Evolutionary conservation across 2,329 filamentous ascomycete genomes (phyloP).

Genomic region (Sclerotinia subarctica): DNA sequence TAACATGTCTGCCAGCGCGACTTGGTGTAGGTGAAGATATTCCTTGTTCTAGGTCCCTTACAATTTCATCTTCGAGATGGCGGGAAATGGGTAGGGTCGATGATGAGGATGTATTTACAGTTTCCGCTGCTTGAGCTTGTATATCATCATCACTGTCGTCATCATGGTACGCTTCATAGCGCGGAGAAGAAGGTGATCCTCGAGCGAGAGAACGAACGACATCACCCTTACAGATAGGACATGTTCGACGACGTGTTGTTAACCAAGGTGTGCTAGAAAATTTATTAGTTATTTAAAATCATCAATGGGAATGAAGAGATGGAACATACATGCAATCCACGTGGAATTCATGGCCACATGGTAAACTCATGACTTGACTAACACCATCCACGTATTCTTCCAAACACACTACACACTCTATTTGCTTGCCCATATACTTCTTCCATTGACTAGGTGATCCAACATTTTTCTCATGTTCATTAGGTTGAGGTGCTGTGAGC

Average conservation of each 20-base stretch:
- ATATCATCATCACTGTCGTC: constrained; percentile 45
- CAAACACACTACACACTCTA: constrained; percentile 93
- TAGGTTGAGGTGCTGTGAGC: constrained; percentile 26
- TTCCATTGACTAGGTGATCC: constrained; percentile 55
- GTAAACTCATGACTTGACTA: constrained; percentile 92
- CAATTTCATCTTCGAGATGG: constrained; percentile 23
- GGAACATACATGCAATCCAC: constrained; percentile 91
- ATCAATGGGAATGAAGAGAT: constrained; percentile 15
- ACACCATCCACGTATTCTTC: constrained; percentile 96
- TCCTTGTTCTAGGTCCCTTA: constrained; percentile 34
- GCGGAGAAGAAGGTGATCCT: constrained; percentile 35
- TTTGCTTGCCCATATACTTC: constrained; percentile 64
- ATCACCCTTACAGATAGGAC: constrained; percentile 97
- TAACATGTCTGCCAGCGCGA: constrained; percentile 2
- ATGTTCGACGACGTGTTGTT: constrained; percentile 91
- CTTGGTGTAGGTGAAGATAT: constrained; percentile 25
- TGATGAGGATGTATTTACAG: constrained; percentile 47
- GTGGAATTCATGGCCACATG: constrained; percentile 97
- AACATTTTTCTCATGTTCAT: constrained; percentile 48
- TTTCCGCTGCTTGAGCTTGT: constrained; percentile 45
- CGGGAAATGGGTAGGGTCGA: constrained; percentile 37
- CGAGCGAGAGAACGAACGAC: constrained; percentile 71
- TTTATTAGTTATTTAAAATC: constrained; percentile 21
- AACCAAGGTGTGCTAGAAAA: constrained; percentile 82
- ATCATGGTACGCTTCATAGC: constrained; percentile 41